Evolutionary conservation across 305 asterid genomes (phyloP).

Genomic region (Rubia balearica): DNA sequence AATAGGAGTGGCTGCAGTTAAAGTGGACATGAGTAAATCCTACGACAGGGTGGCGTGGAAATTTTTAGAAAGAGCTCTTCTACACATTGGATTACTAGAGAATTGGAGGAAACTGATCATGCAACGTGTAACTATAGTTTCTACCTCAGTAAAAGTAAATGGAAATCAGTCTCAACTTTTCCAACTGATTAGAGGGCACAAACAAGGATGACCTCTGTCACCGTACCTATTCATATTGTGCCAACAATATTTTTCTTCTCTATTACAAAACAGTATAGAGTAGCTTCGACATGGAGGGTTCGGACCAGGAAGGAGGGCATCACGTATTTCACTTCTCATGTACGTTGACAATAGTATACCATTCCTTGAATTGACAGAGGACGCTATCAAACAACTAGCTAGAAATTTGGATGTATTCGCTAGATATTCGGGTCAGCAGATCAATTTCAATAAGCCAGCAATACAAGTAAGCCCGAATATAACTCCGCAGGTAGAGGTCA

Average conservation of each 20-base stretch:
- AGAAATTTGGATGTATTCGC: neutral
- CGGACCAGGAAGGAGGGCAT: neutral
- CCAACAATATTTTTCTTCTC: neutral
- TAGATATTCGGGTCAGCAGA: neutral
- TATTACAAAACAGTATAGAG: too few species aligned
- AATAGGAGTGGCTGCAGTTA: neutral
- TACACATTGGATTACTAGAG: neutral
- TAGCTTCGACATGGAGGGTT: neutral
- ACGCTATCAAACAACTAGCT: accelerated
- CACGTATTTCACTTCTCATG: neutral
- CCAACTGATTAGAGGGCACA: neutral
- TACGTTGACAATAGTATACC: neutral
- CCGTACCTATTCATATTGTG: neutral
- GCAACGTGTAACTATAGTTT: neutral
- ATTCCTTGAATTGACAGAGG: too few species aligned
- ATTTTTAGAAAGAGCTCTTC: neutral
- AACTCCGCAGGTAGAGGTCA: neutral
- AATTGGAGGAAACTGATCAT: too few species aligned
- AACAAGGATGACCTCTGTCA: neutral
- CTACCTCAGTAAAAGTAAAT: neutral
- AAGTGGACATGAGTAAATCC: neutral
- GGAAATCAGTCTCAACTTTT: neutral
- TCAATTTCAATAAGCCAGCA: neutral
- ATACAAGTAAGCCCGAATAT: neutral
- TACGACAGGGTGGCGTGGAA: neutral